Base-by-base conservation (phyloP, 345 rosid species). In the Rhizophora mangle region DNA sequence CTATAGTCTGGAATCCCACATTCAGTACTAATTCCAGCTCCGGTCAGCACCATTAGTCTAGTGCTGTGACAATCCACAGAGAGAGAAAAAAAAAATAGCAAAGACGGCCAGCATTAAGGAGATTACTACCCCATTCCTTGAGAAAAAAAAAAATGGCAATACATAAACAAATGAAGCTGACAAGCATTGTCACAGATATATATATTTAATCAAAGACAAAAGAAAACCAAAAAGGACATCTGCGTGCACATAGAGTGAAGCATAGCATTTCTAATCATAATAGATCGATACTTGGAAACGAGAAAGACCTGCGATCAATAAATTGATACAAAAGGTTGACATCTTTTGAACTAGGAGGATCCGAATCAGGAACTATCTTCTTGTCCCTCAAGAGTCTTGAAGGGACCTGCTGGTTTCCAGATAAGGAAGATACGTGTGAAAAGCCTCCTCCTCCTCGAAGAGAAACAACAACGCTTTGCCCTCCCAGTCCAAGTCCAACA, bases 1-100 rank as follows among this genome's bases (percentile, higher is more conserved):
- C 98, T 85, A 55, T 94, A 94, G 76, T 91, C 97, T 63, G 98
- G 97, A 79, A 94, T 94, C 56, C 98, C 97, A 70, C 93, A 85
- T 77, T 94, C 98, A 0, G 97, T 94, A 65, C 98, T 94, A 43
- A 94, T 74, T 69, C 97, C 98, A 68, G 98, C 98, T 77, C 98
- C 98, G 0, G 95, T 94, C 84, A 94, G 66, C 53, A 91, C 87
- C 68, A 85, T 69, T 22, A 94, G 91, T 67, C 85, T 94, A 26
- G 80, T 76, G 70, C 98, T 94, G 83, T 71, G 24, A 78, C 9
- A 2, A 57, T 8, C 67, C 9, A 63, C 16, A 26, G 29, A 29
- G 22, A 58, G 22, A 71, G 6, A 19, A 60, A 54, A 43, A 37
- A 37, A 37, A 37, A 0, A 2, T 2, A 43, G 16, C 4, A 43